Evolutionary conservation across 345 rosid genomes (phyloP).

Genomic region (Eucalyptus globulus): DNA sequence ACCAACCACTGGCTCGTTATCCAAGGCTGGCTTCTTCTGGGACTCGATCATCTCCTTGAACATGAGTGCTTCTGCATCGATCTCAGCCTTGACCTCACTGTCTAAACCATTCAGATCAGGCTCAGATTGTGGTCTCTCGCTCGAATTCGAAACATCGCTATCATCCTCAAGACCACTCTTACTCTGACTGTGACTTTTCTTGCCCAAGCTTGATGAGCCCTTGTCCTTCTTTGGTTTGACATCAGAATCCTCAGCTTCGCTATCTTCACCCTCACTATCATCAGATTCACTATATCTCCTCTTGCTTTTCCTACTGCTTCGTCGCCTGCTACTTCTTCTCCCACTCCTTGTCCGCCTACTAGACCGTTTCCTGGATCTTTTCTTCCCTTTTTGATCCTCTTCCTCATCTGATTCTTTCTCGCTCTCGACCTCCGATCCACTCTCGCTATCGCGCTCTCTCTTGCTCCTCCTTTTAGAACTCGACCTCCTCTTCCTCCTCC

Average conservation of each 20-base stretch:
- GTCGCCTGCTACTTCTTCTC: constrained; percentile 1
- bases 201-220: constrained; percentile 13
- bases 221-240: constrained; percentile 30
- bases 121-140: constrained; percentile 21
- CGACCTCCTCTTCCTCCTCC: constrained; percentile 13
- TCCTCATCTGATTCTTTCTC: not conserved
- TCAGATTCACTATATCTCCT: not conserved
- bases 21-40: constrained; percentile 67
- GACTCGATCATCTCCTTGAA: constrained; percentile 73
- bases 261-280: constrained; percentile 8
- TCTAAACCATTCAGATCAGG: constrained; percentile 12
- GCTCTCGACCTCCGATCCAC: constrained; percentile 5
- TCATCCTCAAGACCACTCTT: constrained; percentile 14
- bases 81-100: constrained; percentile 43
- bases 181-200: constrained; percentile 17
- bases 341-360: not conserved
- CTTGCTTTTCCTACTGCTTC: constrained; percentile 8
- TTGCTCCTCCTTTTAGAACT: constrained; percentile 12
- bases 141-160: constrained; percentile 5
- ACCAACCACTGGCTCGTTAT: constrained; percentile 64
- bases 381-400: not conserved
- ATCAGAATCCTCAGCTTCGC: constrained; percentile 20
- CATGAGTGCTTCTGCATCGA: constrained; percentile 51
- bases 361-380: not conserved
- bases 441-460: constrained; percentile 4